A percentile compares a stretch with the other conserved stretches of the same genome.
These are phyloP conservation scores for Morella rubra DNA, from an alignment of 306 rosid species.

Conservation along the genomic window DNA sequence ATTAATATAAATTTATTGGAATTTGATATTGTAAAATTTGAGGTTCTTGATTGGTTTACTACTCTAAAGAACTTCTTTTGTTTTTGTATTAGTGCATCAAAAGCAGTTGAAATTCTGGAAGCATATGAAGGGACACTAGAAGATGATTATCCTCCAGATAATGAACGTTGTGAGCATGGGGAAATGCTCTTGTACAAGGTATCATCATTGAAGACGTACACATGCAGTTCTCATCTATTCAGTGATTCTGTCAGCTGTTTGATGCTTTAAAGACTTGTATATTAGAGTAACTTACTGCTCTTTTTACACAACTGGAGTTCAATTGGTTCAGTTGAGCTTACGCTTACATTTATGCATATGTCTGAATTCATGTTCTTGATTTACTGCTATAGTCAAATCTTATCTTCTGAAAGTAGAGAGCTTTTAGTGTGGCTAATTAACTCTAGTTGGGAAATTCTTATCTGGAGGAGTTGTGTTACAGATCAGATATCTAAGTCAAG, in stretches of 20 bases:
- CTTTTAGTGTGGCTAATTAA: too few species aligned
- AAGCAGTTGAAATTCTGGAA: constrained; percentile 97
- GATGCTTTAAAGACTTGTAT: constrained; percentile 14
- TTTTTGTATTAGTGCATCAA: constrained; percentile 54
- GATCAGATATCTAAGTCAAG: not conserved
- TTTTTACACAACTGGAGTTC: not conserved
- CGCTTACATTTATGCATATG: not conserved
- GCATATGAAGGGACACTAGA: constrained; percentile 98
- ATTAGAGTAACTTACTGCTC: not conserved
- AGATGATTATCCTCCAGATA: constrained; percentile 92
- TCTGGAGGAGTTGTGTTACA: not conserved
- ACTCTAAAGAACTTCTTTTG: constrained; percentile 20
- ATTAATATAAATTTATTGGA: not conserved
- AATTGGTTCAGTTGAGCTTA: not conserved
- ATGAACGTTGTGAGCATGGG: constrained; percentile 97
- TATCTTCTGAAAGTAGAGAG: not conserved
- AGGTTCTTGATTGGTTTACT: constrained; percentile 14
- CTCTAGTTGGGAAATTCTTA: not conserved
- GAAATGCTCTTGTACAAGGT: constrained; percentile 98
- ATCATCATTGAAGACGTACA: constrained; percentile 21
- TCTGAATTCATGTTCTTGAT: not conserved
- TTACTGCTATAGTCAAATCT: not conserved
- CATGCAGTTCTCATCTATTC: constrained; percentile 27
- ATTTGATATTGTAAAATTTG: constrained; percentile 11
- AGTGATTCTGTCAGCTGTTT: constrained; percentile 14